Base-by-base conservation (phyloP, 2,329 filamentous ascomycete species). In the Lachnellula willkommii region DNA sequence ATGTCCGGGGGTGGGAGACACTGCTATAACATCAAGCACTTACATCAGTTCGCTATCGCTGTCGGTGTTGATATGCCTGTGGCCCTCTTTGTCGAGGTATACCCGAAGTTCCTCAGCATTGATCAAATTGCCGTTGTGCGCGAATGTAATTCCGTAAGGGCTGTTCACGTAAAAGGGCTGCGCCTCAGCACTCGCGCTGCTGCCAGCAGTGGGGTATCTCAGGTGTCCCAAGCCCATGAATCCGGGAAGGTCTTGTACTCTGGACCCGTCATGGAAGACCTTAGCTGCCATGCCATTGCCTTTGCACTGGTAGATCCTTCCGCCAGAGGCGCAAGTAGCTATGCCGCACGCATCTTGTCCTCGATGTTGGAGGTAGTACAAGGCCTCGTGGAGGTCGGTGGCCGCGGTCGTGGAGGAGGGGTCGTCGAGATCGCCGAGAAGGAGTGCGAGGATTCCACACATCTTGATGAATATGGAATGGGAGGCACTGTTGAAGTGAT, bases 131-230 rank as follows among this genome's bases (percentile, higher is more conserved):
- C 92, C 91, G 68, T 96, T 96, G 74, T 94, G 87, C 22, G 86
- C 82, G 69, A 94, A 81, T 67, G 81, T 88, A 65, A 95, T 87
- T 48, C 90, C 90, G 69, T 90, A 94, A 1, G 89, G 90, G 56
- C 81, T 82, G 75, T 95, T 95, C 66, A 94, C 90, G 69, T 94
- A 96, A 72, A 96, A 95, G 0, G 92, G 92, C 73, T 96, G 91
- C 11, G 90, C 89, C 73, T 96, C 90, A 7, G 90, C 85, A 67
- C 90, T 93, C 56, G 83, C 83, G 63, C 87, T 89, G 70, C 86
- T 94, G 55, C 92, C 92, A 12, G 89, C 88, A 7, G 92, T 96
- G 11, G 92, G 92, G 72, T 96, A 96, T 70, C 92, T 80, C 64
- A 96, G 73, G 72, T 96, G 92, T 43, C 83, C 88, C 58, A 96